Conservation (phyloP, 805 yeast species). For the Candida oleophila region DNA sequence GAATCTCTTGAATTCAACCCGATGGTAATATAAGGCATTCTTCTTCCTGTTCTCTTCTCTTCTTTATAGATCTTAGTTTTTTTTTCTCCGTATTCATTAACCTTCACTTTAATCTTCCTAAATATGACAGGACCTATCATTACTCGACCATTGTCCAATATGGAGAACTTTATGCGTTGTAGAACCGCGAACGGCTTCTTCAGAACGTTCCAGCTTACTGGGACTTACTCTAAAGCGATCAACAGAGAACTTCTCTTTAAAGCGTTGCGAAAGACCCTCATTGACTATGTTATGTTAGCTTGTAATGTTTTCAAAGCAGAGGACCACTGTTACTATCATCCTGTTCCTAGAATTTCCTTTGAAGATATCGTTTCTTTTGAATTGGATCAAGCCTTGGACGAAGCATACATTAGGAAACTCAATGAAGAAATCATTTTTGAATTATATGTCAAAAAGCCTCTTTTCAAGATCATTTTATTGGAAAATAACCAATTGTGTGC, state of each 20-base stretch:
- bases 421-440: slow-evolving; percentile 17
- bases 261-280: slow-evolving; percentile 29
- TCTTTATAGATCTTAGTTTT: no score
- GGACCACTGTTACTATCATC: slow-evolving; percentile 18
- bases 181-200: slow-evolving; percentile 29
- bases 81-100: no score
- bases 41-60: no score
- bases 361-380: slow-evolving; percentile 24
- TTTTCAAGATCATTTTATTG: slow-evolving; percentile 26
- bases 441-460: slow-evolving; percentile 23
- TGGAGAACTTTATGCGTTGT: slow-evolving; percentile 35
- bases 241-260: slow-evolving; percentile 15
- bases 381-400: slow-evolving; percentile 18
- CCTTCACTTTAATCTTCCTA: no score
- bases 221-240: slow-evolving; percentile 25
- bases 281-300: slow-evolving; percentile 33
- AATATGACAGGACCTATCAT: not conserved
- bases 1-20: no score
- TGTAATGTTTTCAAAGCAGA: slow-evolving; percentile 26
- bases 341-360: slow-evolving; percentile 20
- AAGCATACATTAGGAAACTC: slow-evolving; percentile 25
- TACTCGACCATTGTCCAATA: slow-evolving; percentile 25
- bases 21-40: no score
- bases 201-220: slow-evolving; percentile 34
- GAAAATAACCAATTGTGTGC: slow-evolving; percentile 22